Base-by-base conservation (phyloP, 805 yeast genomes). In the Starmera dryadoides region DNA sequence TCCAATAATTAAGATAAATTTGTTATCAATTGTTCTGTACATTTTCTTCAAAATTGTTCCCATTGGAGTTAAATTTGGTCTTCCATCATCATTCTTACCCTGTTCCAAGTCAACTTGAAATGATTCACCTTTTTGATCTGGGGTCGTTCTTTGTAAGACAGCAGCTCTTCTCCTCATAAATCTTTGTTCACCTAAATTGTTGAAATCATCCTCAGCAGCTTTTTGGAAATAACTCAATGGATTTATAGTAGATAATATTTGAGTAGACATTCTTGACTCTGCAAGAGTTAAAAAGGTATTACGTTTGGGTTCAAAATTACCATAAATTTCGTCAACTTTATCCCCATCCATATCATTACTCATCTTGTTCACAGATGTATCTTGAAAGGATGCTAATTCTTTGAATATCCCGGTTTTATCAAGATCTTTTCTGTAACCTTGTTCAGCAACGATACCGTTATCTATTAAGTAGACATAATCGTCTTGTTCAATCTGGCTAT, bases 391-490 rank as follows among this genome's bases (percentile, higher is more conserved):
- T 1, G 45, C 42, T 22, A 53, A 30, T 21, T 43, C 39, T 14
- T 39, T 34, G 32, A 55, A 55, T 9, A 43, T 20, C 2, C 57
- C 51, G 19, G 33, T 30, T 3, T 36, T 23, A 7, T 60, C 42
- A 20, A 77, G 43, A 2, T 63, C 60, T 4, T 41, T 35, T 40
- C 68, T 66, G 6, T 32, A 37, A 0, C 81, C 84, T 7, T 35
- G 29, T 46, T 75, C 78, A 2, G 57, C 54, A 2, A 85, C 66
- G 6, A 37, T 15, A 0, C 96, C 96, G 34, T 71, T 56, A 26
- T 77, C 73, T 58, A 93, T 56, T 4, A 81, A 45, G 33, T 73
- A 65, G 1, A 89, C 76, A 38, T 60, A 57, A 51, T 86, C 95
- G n/a, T 66, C 61, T 2, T 62, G 51, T 0, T 62, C 59, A 15